Evolutionary conservation across 129 eudicot species (phyloP).

Genomic region (Kitagawia praeruptora): DNA sequence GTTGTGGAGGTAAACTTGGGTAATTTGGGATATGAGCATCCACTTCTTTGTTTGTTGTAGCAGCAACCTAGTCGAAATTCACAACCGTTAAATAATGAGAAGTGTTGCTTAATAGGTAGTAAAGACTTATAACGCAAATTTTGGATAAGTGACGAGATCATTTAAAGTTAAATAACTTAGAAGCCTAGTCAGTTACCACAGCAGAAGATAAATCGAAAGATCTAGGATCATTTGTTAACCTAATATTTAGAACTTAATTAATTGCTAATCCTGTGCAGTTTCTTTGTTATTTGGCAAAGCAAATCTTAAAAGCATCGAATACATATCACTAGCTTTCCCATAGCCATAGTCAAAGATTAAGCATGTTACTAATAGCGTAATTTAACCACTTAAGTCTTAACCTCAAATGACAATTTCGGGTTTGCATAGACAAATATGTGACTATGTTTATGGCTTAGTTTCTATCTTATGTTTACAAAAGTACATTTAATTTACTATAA

Average conservation of each 20-base stretch:
- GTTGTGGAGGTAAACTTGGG: conserved; percentile 87
- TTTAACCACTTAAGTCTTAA: neutral
- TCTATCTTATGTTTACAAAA: neutral
- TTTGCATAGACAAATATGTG: neutral
- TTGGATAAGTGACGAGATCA: neutral
- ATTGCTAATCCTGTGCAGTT: neutral
- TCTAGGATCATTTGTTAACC: neutral
- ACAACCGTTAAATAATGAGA: neutral
- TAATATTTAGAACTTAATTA: neutral
- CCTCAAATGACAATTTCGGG: neutral
- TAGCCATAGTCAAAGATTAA: neutral
- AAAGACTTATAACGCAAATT: neutral
- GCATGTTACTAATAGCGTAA: neutral
- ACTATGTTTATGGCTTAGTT: neutral
- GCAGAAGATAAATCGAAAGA: neutral
- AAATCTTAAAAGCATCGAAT: neutral
- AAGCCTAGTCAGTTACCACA: neutral
- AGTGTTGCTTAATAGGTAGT: neutral
- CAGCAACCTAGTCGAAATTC: conserved; percentile 54
- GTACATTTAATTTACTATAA: neutral
- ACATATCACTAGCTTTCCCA: neutral
- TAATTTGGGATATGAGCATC: conserved; percentile 81
- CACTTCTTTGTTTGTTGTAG: conserved; percentile 78
- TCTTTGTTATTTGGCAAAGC: neutral
- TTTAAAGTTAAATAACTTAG: neutral